phyloP scores from a whole-genome alignment of 331 rosid genomes.

The Dryas integrifolia region DNA sequence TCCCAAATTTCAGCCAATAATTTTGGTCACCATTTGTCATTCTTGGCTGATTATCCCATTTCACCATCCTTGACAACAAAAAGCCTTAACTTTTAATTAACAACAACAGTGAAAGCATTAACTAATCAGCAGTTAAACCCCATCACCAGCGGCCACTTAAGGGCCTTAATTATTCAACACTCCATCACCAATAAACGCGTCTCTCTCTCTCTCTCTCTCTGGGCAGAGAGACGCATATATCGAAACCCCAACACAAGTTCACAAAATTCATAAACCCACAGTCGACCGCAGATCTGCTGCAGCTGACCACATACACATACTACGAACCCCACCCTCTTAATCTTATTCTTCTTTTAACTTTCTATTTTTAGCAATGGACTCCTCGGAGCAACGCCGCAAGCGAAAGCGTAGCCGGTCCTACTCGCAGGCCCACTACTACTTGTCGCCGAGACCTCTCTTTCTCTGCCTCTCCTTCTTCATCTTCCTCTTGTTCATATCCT shows the following conservation, averaged over 20 bases:
- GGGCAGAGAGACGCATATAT: neutral
- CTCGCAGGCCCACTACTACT: constrained; percentile 20
- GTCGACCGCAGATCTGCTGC: constrained; percentile 18
- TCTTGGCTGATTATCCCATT: no score
- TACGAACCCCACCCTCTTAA: no score
- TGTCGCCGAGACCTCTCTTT: constrained; percentile 52
- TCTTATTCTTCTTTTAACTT: neutral
- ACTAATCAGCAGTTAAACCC: no score
- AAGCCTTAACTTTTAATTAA: no score
- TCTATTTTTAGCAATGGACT: constrained; percentile 47
- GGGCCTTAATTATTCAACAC: no score
- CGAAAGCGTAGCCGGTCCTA: constrained; percentile 51
- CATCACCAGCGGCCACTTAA: no score
- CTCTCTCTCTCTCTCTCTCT: neutral
- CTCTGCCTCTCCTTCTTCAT: constrained; percentile 54
- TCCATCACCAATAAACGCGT: neutral
- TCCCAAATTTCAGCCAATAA: no score
- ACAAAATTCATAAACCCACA: neutral
- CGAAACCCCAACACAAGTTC: neutral
- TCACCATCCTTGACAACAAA: no score
- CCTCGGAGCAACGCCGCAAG: constrained; percentile 61
- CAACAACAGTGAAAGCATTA: no score
- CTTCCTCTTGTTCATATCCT: constrained; percentile 52
- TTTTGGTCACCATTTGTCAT: no score
- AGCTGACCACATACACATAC: no score